phyloP scores from a whole-genome alignment of 345 rosid genomes.

The Camelina hispida region DNA sequence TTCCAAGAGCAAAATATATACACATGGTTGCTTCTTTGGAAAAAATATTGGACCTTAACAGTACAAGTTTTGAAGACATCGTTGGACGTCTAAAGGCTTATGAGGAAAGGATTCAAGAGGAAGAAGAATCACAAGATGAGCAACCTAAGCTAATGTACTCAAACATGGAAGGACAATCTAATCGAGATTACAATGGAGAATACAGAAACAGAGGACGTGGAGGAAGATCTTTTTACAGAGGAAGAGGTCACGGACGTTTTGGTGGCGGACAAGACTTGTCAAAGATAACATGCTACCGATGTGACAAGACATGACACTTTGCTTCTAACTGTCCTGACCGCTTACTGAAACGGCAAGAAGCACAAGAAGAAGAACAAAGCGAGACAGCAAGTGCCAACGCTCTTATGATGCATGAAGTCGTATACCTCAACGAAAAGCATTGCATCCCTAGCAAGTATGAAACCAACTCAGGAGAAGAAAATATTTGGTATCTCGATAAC shows the following conservation, averaged over 20 bases:
- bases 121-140: too few relatives aligned
- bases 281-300: not conserved
- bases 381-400: not conserved
- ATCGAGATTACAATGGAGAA: too few relatives aligned
- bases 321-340: not conserved
- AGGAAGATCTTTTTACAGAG: not conserved
- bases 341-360: not conserved
- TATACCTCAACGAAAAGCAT: not conserved
- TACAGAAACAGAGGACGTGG: not conserved
- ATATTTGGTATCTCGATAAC: not conserved
- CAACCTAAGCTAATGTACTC: too few relatives aligned
- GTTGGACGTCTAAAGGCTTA: too few relatives aligned
- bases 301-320: not conserved
- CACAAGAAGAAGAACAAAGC: not conserved
- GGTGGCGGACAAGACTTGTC: not conserved
- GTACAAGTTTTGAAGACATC: too few relatives aligned
- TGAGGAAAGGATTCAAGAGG: too few relatives aligned
- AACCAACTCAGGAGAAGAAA: rapidly evolving
- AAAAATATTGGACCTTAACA: too few relatives aligned
- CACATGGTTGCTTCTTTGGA: too few relatives aligned
- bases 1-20: too few relatives aligned
- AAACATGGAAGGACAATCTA: too few relatives aligned
- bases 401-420: not conserved
- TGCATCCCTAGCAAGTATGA: not conserved
- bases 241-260: not conserved